phyloP scores from a whole-genome alignment of 1,284 basidiomycete species.

The Acaromyces ingoldii region DNA sequence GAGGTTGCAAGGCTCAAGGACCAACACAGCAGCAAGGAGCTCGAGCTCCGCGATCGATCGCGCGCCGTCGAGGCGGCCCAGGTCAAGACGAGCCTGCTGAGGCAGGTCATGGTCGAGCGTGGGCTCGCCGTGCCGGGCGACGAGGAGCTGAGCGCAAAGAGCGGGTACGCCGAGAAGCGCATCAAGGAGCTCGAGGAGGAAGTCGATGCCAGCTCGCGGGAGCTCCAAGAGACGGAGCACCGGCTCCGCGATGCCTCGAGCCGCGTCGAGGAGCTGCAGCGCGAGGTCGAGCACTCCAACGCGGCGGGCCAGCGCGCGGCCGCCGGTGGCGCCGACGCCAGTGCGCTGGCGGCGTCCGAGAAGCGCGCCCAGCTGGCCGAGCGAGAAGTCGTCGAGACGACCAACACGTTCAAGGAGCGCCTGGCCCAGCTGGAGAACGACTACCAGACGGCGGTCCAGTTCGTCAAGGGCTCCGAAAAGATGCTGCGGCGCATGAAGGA shows the following conservation, averaged over 20 bases:
- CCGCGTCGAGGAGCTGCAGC: conserved; percentile 40
- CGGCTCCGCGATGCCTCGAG: conserved; percentile 43
- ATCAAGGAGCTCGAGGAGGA: conserved; percentile 46
- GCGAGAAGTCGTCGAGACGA: conserved; percentile 44
- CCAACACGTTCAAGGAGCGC: conserved; percentile 45
- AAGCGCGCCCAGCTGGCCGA: conserved; percentile 52
- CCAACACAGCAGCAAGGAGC: conserved; percentile 55
- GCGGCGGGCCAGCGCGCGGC: conserved; percentile 53
- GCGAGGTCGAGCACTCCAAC: conserved; percentile 42
- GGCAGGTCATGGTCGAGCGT: conserved; percentile 81
- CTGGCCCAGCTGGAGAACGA: conserved; percentile 77
- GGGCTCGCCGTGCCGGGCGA: conserved; percentile 43
- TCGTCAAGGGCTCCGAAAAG: conserved; percentile 86
- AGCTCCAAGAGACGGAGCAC: conserved; percentile 37
- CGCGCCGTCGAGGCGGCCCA: conserved; percentile 69
- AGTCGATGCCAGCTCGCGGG: conserved; percentile 35
- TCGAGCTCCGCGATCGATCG: conserved; percentile 63
- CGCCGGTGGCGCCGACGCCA: conserved; percentile 63
- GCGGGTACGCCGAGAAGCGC: conserved; percentile 33
- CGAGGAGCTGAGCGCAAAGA: conserved; percentile 41
- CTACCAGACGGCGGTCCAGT: conserved; percentile 82
- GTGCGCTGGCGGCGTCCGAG: conserved; percentile 77
- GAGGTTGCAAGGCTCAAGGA: conserved; percentile 67
- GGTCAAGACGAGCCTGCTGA: conserved; percentile 73
- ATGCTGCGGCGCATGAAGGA: conserved; percentile 93